Percentiles rank a stretch among this genome's conserved stretches.
Evolutionary conservation across 306 rosid species (phyloP).

Genomic region (Castanea sativa): DNA sequence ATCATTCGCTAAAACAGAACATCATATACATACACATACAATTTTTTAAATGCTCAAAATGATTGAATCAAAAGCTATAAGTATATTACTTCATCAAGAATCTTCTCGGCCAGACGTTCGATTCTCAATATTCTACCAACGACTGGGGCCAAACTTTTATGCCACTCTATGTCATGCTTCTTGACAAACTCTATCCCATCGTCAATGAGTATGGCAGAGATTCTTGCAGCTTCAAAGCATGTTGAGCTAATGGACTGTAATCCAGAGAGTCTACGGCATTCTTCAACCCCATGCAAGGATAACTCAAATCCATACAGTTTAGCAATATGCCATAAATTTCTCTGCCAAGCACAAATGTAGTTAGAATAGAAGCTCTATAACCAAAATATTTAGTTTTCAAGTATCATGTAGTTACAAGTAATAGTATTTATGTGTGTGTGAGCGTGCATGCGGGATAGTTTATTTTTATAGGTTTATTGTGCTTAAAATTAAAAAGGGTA

Average conservation of each 20-base stretch:
- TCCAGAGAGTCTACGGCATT: constrained; percentile 62
- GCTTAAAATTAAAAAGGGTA: background rate
- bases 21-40: background rate
- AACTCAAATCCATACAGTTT: constrained; percentile 61
- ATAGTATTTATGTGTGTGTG: background rate
- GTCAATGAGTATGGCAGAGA: constrained; percentile 67
- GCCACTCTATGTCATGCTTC: constrained; percentile 66
- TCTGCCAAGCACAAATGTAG: constrained; percentile 34
- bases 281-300: constrained; percentile 61
- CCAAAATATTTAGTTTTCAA: background rate
- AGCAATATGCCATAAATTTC: constrained; percentile 69
- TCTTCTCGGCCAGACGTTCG: constrained; percentile 71
- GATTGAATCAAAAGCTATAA: background rate
- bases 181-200: constrained; percentile 74
- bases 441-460: too few species aligned
- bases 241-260: constrained; percentile 51
- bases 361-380: background rate
- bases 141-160: constrained; percentile 42
- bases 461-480: too few species aligned
- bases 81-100: constrained; percentile 66
- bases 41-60: background rate
- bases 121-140: constrained; percentile 87
- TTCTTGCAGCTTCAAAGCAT: constrained; percentile 74
- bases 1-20: background rate
- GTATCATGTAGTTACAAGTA: background rate